phyloP scores from a whole-genome alignment of 805 yeast genomes.

The Metschnikowia shivogae region DNA sequence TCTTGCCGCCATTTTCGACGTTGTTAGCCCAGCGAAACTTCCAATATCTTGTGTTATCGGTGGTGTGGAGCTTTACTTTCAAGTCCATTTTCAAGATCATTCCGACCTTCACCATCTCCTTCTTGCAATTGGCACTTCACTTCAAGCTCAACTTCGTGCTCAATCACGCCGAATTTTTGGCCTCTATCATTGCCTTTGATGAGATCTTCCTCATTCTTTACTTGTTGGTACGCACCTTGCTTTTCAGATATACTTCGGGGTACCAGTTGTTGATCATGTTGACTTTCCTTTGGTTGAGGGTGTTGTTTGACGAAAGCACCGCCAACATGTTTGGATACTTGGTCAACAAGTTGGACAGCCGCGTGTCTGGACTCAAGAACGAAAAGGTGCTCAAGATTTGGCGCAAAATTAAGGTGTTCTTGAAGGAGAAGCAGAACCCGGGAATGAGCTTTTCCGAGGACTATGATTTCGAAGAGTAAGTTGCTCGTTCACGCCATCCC shows the following conservation, averaged over 20 bases:
- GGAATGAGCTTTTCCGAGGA: conserved; percentile 8
- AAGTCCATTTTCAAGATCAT: conserved; percentile 60
- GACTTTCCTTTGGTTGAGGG: conserved; percentile 66
- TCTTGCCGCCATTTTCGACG: conserved; percentile 57
- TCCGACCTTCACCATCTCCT: conserved; percentile 55
- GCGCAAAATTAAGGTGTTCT: conserved; percentile 29
- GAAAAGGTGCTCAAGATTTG: conserved; percentile 37
- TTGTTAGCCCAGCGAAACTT: conserved; percentile 72
- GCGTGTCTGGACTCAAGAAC: conserved; percentile 41
- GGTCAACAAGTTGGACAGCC: conserved; percentile 41
- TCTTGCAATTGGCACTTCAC: conserved; percentile 48
- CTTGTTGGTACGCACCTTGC: conserved; percentile 53
- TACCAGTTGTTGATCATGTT: conserved; percentile 56
- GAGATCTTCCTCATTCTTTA: conserved; percentile 54
- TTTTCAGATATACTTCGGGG: conserved; percentile 66
- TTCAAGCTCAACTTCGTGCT: conserved; percentile 41
- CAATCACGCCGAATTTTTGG: conserved; percentile 35
- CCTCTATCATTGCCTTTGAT: conserved; percentile 52
- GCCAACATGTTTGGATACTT: conserved; percentile 40
- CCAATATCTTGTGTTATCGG: conserved; percentile 57
- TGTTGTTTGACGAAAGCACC: conserved; percentile 51
- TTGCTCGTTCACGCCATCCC: no score
- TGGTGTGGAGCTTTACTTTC: conserved; percentile 61
- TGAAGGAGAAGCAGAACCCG: conserved; percentile 24
- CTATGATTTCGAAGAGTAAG: conserved; percentile 2